Evolutionary conservation across 352 stramenopile species (phyloP).

Genomic region (Globisporangium lucens): DNA sequence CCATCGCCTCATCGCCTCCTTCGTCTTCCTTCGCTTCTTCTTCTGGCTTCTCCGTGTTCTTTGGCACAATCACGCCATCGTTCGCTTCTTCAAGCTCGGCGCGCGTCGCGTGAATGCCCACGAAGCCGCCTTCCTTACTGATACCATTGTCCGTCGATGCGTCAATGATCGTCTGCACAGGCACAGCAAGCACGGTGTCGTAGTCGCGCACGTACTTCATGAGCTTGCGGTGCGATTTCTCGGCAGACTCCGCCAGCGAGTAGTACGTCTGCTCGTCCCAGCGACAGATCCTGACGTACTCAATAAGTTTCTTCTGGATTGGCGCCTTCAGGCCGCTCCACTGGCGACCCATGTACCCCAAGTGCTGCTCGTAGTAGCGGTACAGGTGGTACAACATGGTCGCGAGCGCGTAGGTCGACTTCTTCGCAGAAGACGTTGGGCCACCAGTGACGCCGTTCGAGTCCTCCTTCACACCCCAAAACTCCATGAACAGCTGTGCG

Average conservation of each 20-base stretch:
- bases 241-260: conserved; percentile 95
- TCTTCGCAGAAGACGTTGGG: conserved; percentile 4
- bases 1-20: conserved; percentile 2
- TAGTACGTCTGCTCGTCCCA: conserved; percentile 99
- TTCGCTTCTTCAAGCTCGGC: conserved; percentile 50
- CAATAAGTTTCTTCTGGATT: conserved; percentile 96
- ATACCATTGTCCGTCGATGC: conserved; percentile 82
- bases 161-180: conserved; percentile 88
- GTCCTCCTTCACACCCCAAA: conserved; percentile 29
- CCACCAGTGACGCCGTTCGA: neutral
- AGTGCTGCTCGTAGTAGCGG: conserved; percentile 94
- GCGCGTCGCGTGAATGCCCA: conserved; percentile 67
- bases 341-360: conserved; percentile 76
- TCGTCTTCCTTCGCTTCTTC: conserved; percentile 20
- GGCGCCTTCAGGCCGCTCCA: conserved; percentile 86
- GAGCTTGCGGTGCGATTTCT: conserved; percentile 98
- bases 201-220: conserved; percentile 96
- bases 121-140: conserved; percentile 76
- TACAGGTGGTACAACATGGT: conserved; percentile 93
- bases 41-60: conserved; percentile 21
- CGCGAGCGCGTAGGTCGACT: conserved; percentile 54
- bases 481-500: conserved; percentile 78
- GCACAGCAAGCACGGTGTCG: conserved; percentile 73
- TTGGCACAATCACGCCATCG: conserved; percentile 45
- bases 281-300: conserved; percentile 97